Base-by-base conservation (phyloP, 345 rosid genomes). In the Pistacia vera region DNA sequence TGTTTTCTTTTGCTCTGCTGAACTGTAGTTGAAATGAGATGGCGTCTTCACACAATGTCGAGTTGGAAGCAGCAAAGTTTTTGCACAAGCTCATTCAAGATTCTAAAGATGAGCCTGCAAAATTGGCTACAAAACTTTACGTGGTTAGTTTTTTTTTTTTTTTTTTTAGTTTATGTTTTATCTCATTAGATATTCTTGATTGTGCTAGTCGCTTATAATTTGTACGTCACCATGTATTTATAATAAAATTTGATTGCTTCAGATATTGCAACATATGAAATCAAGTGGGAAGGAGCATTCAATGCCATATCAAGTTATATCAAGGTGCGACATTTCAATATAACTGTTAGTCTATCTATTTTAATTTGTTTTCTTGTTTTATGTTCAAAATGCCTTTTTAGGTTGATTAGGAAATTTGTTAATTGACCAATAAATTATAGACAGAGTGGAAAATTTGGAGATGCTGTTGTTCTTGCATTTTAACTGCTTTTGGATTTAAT, bases 301-400 rank as follows among this genome's bases (percentile, higher is more conserved):
- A 6, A 94, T 97, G 99, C 99, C 99, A 0, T 97, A 91, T 81
- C 99, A 97, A 89, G 99, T 97, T 73, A 97, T 97, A 84, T 97
- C 99, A 11, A 94, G 98, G 99, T 96, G 82, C 80, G 71, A 7
- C 10, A 10, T 55, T 33, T 69, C 14, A 17, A 41, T 41, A 71
- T 71, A 36, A n/a, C 30, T 54, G 52, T 61, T 49, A 4, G 33
- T 75, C 73, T 10, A 18, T 36, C 56, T 48, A 28, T 17, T 73
- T 6, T 73, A 33, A 14, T 38, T 63, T 36, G 44, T 57, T n/a
- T 17, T 63, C 3, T 51, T 10, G 13, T 33, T 28, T 7, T 30
- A 18, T 46, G 1, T 10, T 17, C 8, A 20, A 36, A 25, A 46
- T 59, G 74, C 11, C 22, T 66, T 28, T 75, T 74, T 22, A 68